These are phyloP conservation scores for Hypoxylon sp. DNA, from an alignment of 2,329 filamentous ascomycete genomes.

Conservation along the genomic window DNA sequence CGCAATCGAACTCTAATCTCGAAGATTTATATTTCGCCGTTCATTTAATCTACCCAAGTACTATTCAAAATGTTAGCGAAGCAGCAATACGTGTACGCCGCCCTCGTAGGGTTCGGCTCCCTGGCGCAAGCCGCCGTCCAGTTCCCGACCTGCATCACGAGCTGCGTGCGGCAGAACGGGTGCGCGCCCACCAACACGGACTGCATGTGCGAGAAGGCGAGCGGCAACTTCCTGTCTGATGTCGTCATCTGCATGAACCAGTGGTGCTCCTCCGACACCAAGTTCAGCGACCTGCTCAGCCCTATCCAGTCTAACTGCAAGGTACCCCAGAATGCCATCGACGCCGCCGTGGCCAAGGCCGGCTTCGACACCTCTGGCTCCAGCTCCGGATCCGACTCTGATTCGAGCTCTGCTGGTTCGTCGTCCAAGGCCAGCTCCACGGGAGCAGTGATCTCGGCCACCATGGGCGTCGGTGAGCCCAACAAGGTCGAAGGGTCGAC, in stretches of 20 bases:
- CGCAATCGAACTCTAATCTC: slow-evolving; percentile 1
- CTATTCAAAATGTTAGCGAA: slow-evolving; percentile 47
- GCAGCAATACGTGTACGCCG: slow-evolving; percentile 46
- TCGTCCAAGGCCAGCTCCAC: slow-evolving; percentile 36
- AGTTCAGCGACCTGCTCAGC: slow-evolving; percentile 53
- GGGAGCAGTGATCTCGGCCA: slow-evolving; percentile 19
- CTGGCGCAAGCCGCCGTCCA: slow-evolving; percentile 46
- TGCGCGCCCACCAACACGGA: slow-evolving; percentile 53
- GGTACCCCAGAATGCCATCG: slow-evolving; percentile 54
- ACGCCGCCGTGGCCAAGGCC: slow-evolving; percentile 52
- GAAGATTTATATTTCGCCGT: not conserved
- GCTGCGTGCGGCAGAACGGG: slow-evolving; percentile 56
- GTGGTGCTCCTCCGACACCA: slow-evolving; percentile 55
- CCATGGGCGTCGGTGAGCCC: slow-evolving; percentile 24
- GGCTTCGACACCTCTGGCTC: slow-evolving; percentile 37
- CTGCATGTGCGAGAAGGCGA: slow-evolving; percentile 58
- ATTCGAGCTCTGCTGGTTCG: slow-evolving; percentile 13
- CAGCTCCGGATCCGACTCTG: slow-evolving; percentile 7
- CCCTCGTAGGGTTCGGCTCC: slow-evolving; percentile 46
- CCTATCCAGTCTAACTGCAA: slow-evolving; percentile 56
- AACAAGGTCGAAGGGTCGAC: slow-evolving; percentile 28
- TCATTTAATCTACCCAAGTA: not conserved
- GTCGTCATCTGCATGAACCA: slow-evolving; percentile 59
- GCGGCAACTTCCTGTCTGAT: slow-evolving; percentile 55
- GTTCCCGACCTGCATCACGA: slow-evolving; percentile 55